Evolutionary conservation across 2,329 filamentous ascomycete species (phyloP), one percentile per base, ranked within the genome.

Genomic region (Hypoxylon sp.): DNA sequence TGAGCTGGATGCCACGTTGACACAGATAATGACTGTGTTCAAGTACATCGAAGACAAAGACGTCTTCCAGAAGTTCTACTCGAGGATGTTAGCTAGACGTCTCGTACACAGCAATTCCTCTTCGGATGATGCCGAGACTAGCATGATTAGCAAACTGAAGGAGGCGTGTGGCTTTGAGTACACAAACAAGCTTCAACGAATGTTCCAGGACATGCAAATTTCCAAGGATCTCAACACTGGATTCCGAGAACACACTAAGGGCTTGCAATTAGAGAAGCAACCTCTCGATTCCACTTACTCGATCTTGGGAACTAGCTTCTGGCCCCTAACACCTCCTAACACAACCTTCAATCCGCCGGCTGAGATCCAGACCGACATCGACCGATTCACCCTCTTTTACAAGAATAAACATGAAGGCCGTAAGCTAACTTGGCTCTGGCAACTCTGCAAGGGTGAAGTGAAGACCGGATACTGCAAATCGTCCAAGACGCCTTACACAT

Each of bases 21-120:
- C 89, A 20, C 93, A 98, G 80, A 96, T 99, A 76, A 99, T 99
- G 96, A 98, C 95, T 1, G 94, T 99, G 61, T 99, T 99, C 89
- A 98, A 98, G 84, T 99, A 99, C 82, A 98, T 99, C 71, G 96
- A 99, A 79, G 97, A 99, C 82, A 99, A 99, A 86, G 96, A 99
- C 77, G 97, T 99, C 4, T 99, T 99, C 87, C 96, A 98, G 81
- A 99, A 98, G 81, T 99, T 98, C 82, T 99, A 99, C 83, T 97
- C 95, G 1, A 92, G 95, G 70, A 97, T 97, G 91, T 85, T 99
- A 75, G 96, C 96, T 55, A 94, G 97, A 80, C 94, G 96, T 76
- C 84, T 99, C 61, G 96, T 99, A 17, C 94, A 98, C 80, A 94
- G 92, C 79, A 98, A 92, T 79, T 98, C 96, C 0, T 96, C 96